Evolutionary conservation across 305 asterid species (phyloP).

Genomic region (Fraxinus sp.): DNA sequence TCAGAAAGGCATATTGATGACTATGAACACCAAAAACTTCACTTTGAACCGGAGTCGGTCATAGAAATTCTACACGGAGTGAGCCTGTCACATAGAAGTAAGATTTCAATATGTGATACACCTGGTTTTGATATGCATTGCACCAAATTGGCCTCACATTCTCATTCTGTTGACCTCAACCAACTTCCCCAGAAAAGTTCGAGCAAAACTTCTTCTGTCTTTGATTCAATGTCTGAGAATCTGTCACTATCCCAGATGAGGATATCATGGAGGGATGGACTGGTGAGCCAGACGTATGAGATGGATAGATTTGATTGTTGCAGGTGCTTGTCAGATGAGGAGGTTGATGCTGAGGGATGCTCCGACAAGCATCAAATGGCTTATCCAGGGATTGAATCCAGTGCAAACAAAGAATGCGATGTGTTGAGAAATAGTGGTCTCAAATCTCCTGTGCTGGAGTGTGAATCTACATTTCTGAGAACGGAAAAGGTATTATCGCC

Average conservation of each 20-base stretch:
- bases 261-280: slow-evolving; percentile 74
- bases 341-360: slow-evolving; percentile 28
- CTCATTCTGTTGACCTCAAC: slow-evolving; percentile 11
- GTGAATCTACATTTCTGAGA: slow-evolving; percentile 43
- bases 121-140: slow-evolving; percentile 29
- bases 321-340: slow-evolving; percentile 69
- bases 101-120: slow-evolving; percentile 34
- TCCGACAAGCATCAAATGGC: slow-evolving; percentile 12
- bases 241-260: slow-evolving; percentile 52
- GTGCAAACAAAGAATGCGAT: slow-evolving; percentile 13
- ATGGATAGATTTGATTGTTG: slow-evolving; percentile 65
- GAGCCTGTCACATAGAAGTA: slow-evolving; percentile 34
- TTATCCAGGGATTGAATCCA: background rate
- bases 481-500: slow-evolving; percentile 32
- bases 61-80: slow-evolving; percentile 29
- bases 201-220: slow-evolving; percentile 40
- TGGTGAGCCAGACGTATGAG: slow-evolving; percentile 32
- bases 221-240: slow-evolving; percentile 48
- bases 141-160: slow-evolving; percentile 23
- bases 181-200: slow-evolving; percentile 16
- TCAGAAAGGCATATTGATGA: slow-evolving; percentile 26
- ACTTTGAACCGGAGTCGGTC: slow-evolving; percentile 29
- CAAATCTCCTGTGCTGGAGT: slow-evolving; percentile 44
- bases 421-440: slow-evolving; percentile 10
- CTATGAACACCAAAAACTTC: slow-evolving; percentile 8